Conservation (phyloP, 75 land plant genomes). For the Gnetum montanum region DNA sequence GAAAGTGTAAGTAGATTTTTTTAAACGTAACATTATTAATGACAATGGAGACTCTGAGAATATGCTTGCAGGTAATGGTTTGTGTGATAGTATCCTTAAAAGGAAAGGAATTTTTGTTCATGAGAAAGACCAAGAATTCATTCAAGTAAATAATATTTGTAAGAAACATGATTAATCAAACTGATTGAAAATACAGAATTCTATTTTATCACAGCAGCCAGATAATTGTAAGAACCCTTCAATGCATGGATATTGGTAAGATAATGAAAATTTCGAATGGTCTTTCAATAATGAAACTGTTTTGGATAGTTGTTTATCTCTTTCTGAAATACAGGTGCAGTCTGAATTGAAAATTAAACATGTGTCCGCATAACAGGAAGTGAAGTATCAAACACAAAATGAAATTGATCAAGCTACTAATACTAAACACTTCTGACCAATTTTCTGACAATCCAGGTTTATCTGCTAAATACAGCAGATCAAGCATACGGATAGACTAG, state of each 20-base stretch:
- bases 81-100: background rate
- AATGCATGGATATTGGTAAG: too few species aligned
- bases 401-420: background rate
- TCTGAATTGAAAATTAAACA: too few species aligned
- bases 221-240: background rate
- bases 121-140: background rate
- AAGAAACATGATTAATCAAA: too few species aligned
- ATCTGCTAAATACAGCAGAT: constrained; percentile 1
- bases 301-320: constrained; percentile 6
- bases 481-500: background rate
- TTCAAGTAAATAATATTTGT: background rate
- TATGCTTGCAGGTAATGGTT: background rate
- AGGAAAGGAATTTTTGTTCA: background rate
- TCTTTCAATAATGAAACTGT: constrained; percentile 5
- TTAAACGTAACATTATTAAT: background rate
- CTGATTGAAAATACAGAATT: background rate
- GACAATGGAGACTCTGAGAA: background rate
- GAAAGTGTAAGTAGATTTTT: background rate
- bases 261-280: constrained; percentile 2
- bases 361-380: background rate
- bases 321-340: constrained; percentile 4
- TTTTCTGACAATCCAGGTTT: background rate
- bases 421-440: constrained; percentile 5
- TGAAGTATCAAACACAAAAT: background rate
- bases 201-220: background rate